Evolutionary conservation across 73 alveolate genomes (phyloP).

Genomic region (Tetrahymena malaccensis): DNA sequence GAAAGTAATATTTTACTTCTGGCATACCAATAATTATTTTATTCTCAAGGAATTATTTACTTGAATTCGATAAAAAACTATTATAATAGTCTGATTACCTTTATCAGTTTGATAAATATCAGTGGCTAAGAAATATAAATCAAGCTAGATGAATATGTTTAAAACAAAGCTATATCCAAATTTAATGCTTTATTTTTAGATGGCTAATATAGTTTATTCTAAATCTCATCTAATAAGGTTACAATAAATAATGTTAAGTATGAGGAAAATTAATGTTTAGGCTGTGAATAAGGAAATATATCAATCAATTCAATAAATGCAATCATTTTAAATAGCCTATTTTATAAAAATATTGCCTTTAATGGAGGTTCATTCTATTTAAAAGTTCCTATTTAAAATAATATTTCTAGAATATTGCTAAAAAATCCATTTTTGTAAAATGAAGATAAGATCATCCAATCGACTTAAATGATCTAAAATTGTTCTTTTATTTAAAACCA

Average conservation of each 20-base stretch:
- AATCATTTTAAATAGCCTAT: background rate
- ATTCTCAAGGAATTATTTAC: background rate
- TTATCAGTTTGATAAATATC: no score
- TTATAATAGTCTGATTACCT: no score
- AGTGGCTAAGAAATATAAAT: background rate
- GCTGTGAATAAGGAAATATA: background rate
- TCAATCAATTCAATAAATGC: background rate
- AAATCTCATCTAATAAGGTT: background rate
- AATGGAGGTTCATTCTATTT: background rate
- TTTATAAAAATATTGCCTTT: background rate
- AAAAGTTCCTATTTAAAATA: background rate
- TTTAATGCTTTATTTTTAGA: background rate
- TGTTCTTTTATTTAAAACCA: background rate
- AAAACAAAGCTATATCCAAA: background rate
- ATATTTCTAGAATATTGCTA: background rate
- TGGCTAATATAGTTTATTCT: background rate
- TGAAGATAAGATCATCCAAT: no score
- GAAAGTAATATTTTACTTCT: background rate
- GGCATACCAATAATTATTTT: background rate
- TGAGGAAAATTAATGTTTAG: background rate
- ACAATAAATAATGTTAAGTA: background rate
- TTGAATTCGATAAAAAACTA: no score
- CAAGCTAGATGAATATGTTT: background rate
- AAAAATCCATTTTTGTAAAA: background rate
- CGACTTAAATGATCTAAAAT: background rate